phyloP scores from a whole-genome alignment of 352 stramenopile species.

The Phytophthora megakarya region DNA sequence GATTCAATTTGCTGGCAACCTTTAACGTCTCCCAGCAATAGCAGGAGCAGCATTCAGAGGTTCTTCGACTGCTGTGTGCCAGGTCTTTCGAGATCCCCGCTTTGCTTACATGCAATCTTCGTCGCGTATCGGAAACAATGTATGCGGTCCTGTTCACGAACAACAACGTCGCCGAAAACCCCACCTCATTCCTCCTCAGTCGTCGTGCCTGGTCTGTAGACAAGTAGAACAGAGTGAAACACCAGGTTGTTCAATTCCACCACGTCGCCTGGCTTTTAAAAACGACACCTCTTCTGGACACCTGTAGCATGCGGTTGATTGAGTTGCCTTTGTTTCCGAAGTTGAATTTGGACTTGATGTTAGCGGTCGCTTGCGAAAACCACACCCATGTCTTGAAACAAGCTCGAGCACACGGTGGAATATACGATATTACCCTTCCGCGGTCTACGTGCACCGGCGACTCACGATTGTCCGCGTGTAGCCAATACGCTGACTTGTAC shows the following conservation, averaged over 20 bases:
- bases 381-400: slow-evolving; percentile 22
- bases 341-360: neutral
- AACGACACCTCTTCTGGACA: neutral
- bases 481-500: neutral
- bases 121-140: slow-evolving; percentile 8
- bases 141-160: neutral
- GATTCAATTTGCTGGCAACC: too few relatives aligned
- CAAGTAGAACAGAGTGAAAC: neutral
- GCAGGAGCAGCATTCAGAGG: too few relatives aligned
- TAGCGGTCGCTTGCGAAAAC: neutral
- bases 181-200: neutral
- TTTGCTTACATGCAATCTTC: neutral
- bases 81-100: neutral
- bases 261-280: slow-evolving; percentile 4
- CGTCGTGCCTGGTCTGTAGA: neutral
- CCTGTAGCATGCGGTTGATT: neutral
- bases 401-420: neutral
- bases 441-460: slow-evolving; percentile 8
- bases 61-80: too few relatives aligned
- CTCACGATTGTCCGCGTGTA: slow-evolving; percentile 3
- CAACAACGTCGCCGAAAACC: slow-evolving; percentile 6
- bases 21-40: too few relatives aligned
- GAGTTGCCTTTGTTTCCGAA: slow-evolving; percentile 1
- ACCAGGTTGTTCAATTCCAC: slow-evolving; percentile 8
- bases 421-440: slow-evolving; percentile 1